Evolutionary conservation across 257 asterid genomes (phyloP).

Genomic region (Paraleonurus japonicus): DNA sequence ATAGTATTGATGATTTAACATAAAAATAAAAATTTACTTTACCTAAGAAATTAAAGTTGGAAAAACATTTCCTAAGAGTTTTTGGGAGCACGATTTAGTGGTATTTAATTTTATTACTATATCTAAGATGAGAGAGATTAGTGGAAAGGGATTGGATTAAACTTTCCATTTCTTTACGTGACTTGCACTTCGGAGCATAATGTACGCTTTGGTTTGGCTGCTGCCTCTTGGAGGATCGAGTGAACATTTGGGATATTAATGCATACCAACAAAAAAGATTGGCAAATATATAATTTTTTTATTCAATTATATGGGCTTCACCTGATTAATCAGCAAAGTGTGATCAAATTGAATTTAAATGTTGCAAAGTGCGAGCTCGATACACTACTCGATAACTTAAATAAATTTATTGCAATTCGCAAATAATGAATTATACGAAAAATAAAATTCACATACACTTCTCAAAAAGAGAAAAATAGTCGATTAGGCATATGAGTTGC

Average conservation of each 20-base stretch:
- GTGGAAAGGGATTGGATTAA: background rate
- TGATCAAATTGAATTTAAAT: background rate
- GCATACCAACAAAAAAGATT: background rate
- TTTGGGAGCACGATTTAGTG: background rate
- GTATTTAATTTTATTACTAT: background rate
- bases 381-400: too few species aligned
- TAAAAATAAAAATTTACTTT: too few species aligned
- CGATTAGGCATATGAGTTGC: too few species aligned
- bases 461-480: too few species aligned
- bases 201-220: conserved; percentile 1
- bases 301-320: background rate
- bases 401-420: too few species aligned
- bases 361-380: background rate
- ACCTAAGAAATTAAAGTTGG: too few species aligned
- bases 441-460: too few species aligned
- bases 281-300: background rate
- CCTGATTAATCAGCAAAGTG: background rate
- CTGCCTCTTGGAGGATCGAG: background rate
- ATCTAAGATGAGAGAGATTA: background rate
- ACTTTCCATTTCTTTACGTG: background rate
- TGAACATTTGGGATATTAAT: background rate
- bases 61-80: too few species aligned
- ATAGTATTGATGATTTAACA: too few species aligned
- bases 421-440: too few species aligned
- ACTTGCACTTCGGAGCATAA: conserved; percentile 33